Base-by-base conservation (phyloP, 352 stramenopile species). In the Detonula confervacea region DNA sequence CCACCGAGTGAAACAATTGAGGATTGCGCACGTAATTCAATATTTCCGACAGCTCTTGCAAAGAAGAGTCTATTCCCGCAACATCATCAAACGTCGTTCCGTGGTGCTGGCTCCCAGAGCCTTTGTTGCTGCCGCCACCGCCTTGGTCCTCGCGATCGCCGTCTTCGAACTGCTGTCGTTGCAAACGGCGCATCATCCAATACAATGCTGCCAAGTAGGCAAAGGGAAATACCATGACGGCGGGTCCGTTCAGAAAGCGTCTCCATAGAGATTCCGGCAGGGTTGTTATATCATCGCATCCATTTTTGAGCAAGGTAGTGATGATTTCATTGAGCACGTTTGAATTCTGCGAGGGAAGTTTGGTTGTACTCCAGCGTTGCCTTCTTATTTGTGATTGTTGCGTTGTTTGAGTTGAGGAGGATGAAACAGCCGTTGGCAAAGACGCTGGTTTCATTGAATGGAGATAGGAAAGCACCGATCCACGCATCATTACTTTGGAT, bases 21-120 rank as follows among this genome's bases (percentile, higher is more conserved):
- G 94, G 95, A 47, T 96, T 74, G 18, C 90, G 82, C 59, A 97
- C 77, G 68, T 97, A 98, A 55, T 96, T 92, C n/a, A 98, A 95
- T 0, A 98, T 72, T 87, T 94, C 96, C 79, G 80, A 94, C 9
- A 98, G 82, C 71, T 98, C 96, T 65, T 91, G 84, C 1, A 96
- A 86, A 1, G 95, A 91, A 7, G 51, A 71, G 72, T 98, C 95
- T 37, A 98, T 96, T 9, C 96, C 96, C 1, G 95, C 95, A 5
- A 98, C 94, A 60, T 98, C 95, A 11, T 93, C 77, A 76, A 98
- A 98, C 4, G 83, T 87, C 7, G 57, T 77, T 8, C 11, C 42
- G n/a, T n/a, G n/a, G n/a, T n/a, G n/a, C n/a, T n/a, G n/a, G n/a
- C n/a, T n/a, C n/a, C n/a, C n/a, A n/a, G n/a, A n/a, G n/a, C n/a